Base-by-base conservation (phyloP, 2,329 filamentous ascomycete species). In the Epichloe glyceriae region DNA sequence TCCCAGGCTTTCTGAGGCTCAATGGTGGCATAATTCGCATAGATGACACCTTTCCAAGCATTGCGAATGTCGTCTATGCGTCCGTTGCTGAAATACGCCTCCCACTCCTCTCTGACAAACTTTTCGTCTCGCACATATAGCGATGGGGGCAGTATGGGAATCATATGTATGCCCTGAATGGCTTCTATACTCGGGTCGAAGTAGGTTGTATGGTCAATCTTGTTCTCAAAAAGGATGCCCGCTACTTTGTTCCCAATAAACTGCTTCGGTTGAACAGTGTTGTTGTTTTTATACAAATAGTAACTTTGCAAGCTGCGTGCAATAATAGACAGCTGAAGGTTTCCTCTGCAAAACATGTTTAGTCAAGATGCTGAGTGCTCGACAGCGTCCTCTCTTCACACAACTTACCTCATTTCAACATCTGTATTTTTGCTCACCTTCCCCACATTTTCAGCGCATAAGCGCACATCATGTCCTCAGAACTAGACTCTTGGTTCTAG, bases 401-500 rank as follows among this genome's bases (percentile, higher is more conserved):
- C 17, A 10, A 20, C 66, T 61, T 64, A 74, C 73, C 88, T 76
- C 46, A 85, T 84, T 65, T 91, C 88, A 78, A 96, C 83, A 57
- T 84, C 82, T 5, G 67, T 67, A 66, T 97, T 84, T n/a, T 84
- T 82, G 55, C 75, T 82, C 3, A 85, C 83, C 35, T 75, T 76
- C 4, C 90, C 93, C 93, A 97, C 83, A 97, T 88, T 73, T 95
- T 95, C 61, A 96, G 68, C 0, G 85, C 88, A 65, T 93, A 95
- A 6, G 82, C 80, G 53, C 86, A 83, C 80, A 96, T 89, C 55
- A 82, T 81, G 66, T 97, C 93, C 68, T 97, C 91, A 0, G 87
- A 91, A 44, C 85, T 88, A 33, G 87, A 93, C 65, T 97, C 93
- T 68, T 90, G 78, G 64, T 91, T 72, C 70, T 73, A 43, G 43